Conservation (phyloP, 805 yeast genomes). For the Aciculoconidium aculeatum region DNA sequence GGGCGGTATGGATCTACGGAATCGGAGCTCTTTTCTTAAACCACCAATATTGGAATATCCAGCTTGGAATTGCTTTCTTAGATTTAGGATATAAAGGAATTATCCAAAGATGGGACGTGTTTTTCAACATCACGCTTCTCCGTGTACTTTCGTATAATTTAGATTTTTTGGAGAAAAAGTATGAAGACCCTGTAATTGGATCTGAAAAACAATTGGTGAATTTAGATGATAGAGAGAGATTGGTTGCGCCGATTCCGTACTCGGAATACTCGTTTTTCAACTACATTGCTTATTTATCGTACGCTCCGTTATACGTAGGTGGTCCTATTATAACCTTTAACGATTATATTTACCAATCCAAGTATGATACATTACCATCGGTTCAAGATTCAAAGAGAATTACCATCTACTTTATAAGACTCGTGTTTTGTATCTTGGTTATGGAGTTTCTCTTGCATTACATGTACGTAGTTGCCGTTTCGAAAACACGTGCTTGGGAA, state of each 20-base stretch:
- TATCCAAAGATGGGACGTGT: conserved; percentile 91
- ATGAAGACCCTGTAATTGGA: conserved; percentile 2
- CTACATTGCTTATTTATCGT: conserved; percentile 70
- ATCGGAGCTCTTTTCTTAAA: conserved; percentile 73
- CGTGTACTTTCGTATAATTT: conserved; percentile 78
- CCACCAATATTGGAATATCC: conserved; percentile 54
- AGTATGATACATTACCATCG: conserved; percentile 49
- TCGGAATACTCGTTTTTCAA: conserved; percentile 57
- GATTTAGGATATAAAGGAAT: conserved; percentile 68
- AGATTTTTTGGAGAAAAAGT: conserved; percentile 54
- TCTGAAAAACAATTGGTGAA: conserved; percentile 3
- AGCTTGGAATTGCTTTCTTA: conserved; percentile 48
- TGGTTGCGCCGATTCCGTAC: conserved; percentile 56
- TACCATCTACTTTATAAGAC: conserved; percentile 57
- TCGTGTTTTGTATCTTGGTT: conserved; percentile 65
- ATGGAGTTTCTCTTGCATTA: conserved; percentile 89
- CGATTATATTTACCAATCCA: conserved; percentile 76
- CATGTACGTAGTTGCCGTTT: conserved; percentile 89
- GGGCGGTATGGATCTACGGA: conserved; percentile 71
- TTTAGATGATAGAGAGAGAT: conserved; percentile 57
- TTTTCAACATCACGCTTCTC: conserved; percentile 82
- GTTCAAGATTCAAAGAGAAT: conserved; percentile 47
- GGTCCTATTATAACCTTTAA: conserved; percentile 94
- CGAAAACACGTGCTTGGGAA: conserved; percentile 84
- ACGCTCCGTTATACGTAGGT: conserved; percentile 87